Evolutionary conservation across 768 basidiomycete genomes (phyloP).

Genomic region (Lentinula boryana): DNA sequence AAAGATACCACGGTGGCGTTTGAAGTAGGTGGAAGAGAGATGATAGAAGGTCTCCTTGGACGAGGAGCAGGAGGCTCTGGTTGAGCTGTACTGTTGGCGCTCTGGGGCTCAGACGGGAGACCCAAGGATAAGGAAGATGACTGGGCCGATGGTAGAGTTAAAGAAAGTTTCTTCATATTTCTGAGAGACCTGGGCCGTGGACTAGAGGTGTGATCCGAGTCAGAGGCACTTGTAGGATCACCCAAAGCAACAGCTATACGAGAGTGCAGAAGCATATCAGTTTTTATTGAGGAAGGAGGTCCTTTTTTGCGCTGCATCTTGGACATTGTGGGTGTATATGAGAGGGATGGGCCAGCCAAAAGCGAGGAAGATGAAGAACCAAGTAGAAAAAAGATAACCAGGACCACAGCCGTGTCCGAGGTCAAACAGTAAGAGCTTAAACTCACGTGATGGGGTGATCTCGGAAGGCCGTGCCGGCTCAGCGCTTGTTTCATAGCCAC

Average conservation of each 20-base stretch:
- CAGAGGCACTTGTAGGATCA: slow-evolving; percentile 45
- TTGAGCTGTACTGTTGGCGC: slow-evolving; percentile 24
- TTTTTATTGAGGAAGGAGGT: slow-evolving; percentile 51
- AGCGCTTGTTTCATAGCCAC: not conserved
- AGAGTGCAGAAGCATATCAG: slow-evolving; percentile 45
- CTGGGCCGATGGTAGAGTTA: slow-evolving; percentile 57
- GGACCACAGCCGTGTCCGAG: not conserved
- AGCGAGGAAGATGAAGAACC: not conserved
- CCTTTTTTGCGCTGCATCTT: slow-evolving; percentile 43
- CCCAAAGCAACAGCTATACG: slow-evolving; percentile 44
- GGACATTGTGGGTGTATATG: slow-evolving; percentile 12
- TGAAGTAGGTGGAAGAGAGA: slow-evolving; percentile 58
- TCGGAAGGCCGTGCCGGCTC: not conserved
- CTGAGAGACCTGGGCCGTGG: slow-evolving; percentile 40
- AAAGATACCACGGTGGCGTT: slow-evolving; percentile 43
- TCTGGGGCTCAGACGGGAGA: slow-evolving; percentile 24
- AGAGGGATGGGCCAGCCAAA: not conserved
- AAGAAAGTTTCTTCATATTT: slow-evolving; percentile 76
- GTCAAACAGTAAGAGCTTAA: not conserved
- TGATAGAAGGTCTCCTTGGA: slow-evolving; percentile 60
- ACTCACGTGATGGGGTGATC: not conserved
- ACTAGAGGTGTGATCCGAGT: slow-evolving; percentile 41
- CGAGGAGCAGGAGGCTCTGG: slow-evolving; percentile 26
- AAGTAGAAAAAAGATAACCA: not conserved
- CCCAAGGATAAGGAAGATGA: slow-evolving; percentile 46